Conservation (phyloP, 495 filamentous ascomycete genomes). For the Lasiosphaeria hispida region DNA sequence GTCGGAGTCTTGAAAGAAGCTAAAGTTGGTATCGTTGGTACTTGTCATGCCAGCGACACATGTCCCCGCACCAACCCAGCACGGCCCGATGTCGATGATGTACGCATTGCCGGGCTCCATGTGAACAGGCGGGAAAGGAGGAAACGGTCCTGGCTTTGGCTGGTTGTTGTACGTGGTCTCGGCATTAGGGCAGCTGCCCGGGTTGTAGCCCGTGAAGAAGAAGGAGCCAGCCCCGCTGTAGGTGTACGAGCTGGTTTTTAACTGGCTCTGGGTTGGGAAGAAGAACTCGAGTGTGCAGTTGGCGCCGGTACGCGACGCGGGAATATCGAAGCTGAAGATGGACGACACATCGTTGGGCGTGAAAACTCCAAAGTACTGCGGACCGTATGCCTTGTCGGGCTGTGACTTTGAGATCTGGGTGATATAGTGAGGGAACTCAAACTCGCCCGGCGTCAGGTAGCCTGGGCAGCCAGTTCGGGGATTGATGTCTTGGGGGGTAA, state of each 20-base stretch:
- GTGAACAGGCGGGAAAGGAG: neutral
- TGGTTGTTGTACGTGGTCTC: slow-evolving; percentile 4
- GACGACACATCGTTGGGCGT: neutral
- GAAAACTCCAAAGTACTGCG: slow-evolving; percentile 6
- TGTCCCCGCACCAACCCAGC: neutral
- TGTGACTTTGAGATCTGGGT: neutral
- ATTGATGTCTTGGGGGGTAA: neutral
- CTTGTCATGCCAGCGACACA: neutral
- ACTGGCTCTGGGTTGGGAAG: neutral
- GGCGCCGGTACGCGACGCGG: neutral
- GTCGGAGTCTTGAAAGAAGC: neutral
- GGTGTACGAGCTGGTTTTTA: slow-evolving; percentile 1
- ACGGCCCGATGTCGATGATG: neutral
- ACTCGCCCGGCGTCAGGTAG: neutral
- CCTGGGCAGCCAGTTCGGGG: neutral
- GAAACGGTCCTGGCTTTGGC: neutral
- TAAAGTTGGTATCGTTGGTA: neutral
- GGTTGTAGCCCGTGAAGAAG: neutral
- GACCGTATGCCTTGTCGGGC: neutral
- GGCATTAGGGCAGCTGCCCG: neutral
- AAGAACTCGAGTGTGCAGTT: slow-evolving; percentile 4
- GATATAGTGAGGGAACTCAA: slow-evolving; percentile 2
- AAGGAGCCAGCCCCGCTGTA: slow-evolving; percentile 3
- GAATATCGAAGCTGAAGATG: slow-evolving; percentile 1
- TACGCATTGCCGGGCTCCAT: slow-evolving; percentile 1